A percentile compares a stretch with the other conserved stretches of the same genome.
These are phyloP conservation scores for Citrus hindsii DNA, from an alignment of 345 rosid genomes.

Conservation along the genomic window DNA sequence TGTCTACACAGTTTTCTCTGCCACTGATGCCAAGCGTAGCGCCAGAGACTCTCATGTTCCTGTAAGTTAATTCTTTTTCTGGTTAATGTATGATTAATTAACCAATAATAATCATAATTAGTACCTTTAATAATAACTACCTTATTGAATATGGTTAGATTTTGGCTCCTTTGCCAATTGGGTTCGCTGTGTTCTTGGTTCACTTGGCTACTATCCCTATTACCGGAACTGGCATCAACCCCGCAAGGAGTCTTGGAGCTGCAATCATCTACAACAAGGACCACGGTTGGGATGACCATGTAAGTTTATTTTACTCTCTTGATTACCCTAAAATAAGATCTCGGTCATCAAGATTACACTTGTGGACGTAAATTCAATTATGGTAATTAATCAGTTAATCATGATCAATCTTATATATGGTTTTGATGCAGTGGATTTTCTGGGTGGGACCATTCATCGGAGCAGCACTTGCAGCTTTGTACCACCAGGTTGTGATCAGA, in stretches of 20 bases:
- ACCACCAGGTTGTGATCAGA: conserved; percentile 73
- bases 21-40: conserved; percentile 54
- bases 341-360: too few species aligned
- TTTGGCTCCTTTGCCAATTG: conserved; percentile 67
- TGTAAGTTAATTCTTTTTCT: conserved; percentile 15
- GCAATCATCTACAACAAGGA: conserved; percentile 59
- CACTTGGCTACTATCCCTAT: conserved; percentile 70
- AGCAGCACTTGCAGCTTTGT: conserved; percentile 68
- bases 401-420: background rate
- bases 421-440: conserved; percentile 56
- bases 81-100: too few species aligned
- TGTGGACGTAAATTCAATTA: too few species aligned
- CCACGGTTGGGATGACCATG: conserved; percentile 59
- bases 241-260: conserved; percentile 71
- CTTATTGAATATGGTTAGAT: conserved; percentile 25
- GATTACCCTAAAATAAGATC: background rate
- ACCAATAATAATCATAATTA: too few species aligned
- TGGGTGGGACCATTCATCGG: conserved; percentile 81
- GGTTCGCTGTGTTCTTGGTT: conserved; percentile 70
- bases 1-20: conserved; percentile 54
- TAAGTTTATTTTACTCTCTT: conserved; percentile 16
- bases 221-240: conserved; percentile 70
- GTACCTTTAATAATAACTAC: too few species aligned
- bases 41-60: conserved; percentile 66
- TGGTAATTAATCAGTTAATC: background rate